Evolutionary conservation across 345 rosid genomes (phyloP).

Genomic region (Passiflora organensis): DNA sequence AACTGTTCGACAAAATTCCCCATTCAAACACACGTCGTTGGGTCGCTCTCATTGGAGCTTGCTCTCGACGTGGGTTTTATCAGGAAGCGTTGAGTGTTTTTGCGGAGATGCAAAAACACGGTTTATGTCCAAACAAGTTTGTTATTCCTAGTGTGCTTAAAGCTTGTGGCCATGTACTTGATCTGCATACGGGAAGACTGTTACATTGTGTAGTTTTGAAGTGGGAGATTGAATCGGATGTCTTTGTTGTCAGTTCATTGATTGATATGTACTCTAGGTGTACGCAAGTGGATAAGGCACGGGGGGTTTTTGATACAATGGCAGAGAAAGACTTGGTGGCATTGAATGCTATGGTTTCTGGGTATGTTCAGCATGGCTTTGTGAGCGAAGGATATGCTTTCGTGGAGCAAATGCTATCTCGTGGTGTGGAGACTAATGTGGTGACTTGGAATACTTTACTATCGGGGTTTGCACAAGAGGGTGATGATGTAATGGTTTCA

Average conservation of each 20-base stretch:
- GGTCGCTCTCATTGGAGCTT: slow-evolving; percentile 51
- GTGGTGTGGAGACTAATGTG: slow-evolving; percentile 48
- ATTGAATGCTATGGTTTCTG: slow-evolving; percentile 68
- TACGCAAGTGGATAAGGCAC: slow-evolving; percentile 38
- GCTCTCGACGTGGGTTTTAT: slow-evolving; percentile 47
- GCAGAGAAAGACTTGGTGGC: slow-evolving; percentile 52
- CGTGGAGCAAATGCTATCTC: slow-evolving; percentile 35
- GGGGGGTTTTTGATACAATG: slow-evolving; percentile 45
- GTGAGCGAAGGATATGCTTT: slow-evolving; percentile 44
- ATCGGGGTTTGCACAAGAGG: slow-evolving; percentile 58
- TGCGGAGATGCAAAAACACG: slow-evolving; percentile 43
- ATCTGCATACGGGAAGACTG: slow-evolving; percentile 42
- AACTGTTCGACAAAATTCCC: slow-evolving; percentile 69
- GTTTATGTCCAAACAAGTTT: slow-evolving; percentile 40
- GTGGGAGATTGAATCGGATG: slow-evolving; percentile 43
- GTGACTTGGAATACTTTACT: slow-evolving; percentile 67
- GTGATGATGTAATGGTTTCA: slow-evolving; percentile 39
- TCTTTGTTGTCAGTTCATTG: slow-evolving; percentile 53
- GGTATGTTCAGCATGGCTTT: slow-evolving; percentile 49
- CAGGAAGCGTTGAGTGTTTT: slow-evolving; percentile 45
- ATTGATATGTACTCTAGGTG: slow-evolving; percentile 83
- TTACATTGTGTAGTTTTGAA: slow-evolving; percentile 53
- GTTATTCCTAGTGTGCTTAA: slow-evolving; percentile 71
- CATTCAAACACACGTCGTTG: slow-evolving; percentile 39
- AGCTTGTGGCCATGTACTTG: slow-evolving; percentile 53